phyloP scores from a whole-genome alignment of 805 yeast genomes.

The Candida maesae region DNA sequence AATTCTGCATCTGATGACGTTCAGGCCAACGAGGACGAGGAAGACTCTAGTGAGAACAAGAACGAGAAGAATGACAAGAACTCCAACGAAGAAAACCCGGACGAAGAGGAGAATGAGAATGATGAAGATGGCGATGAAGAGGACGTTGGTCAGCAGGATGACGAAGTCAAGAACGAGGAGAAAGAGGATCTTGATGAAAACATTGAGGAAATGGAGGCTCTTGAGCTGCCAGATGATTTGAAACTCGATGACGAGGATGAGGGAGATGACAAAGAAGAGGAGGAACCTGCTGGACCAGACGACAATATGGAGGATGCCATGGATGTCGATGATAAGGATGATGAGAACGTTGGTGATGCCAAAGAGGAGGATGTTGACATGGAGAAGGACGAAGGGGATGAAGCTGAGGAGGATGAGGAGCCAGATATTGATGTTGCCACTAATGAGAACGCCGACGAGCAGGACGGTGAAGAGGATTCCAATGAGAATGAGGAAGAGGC shows the following conservation, averaged over 20 bases:
- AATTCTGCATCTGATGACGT: slow-evolving; percentile 45
- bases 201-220: slow-evolving; percentile 79
- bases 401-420: slow-evolving; percentile 26
- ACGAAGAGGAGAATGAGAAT: slow-evolving; percentile 39
- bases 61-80: slow-evolving; percentile 30
- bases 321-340: slow-evolving; percentile 44
- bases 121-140: slow-evolving; percentile 52
- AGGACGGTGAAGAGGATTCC: slow-evolving; percentile 26
- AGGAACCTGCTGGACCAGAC: slow-evolving; percentile 31
- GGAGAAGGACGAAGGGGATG: slow-evolving; percentile 31
- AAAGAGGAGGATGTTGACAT: slow-evolving; percentile 29
- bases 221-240: slow-evolving; percentile 91
- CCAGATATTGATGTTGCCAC: slow-evolving; percentile 29
- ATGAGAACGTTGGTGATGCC: slow-evolving; percentile 29
- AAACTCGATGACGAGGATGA: slow-evolving; percentile 80
- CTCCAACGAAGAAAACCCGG: slow-evolving; percentile 33
- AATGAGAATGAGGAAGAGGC: slow-evolving; percentile 29
- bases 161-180: slow-evolving; percentile 66
- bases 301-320: slow-evolving; percentile 34
- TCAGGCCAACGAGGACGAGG: slow-evolving; percentile 36
- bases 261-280: slow-evolving; percentile 44
- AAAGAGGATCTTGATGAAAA: slow-evolving; percentile 65
- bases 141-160: slow-evolving; percentile 80
- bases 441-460: slow-evolving; percentile 33
- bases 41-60: slow-evolving; percentile 22